These are phyloP conservation scores for Aureobasidium sp. DNA, from an alignment of 2,329 filamentous ascomycete genomes.

Conservation along the genomic window DNA sequence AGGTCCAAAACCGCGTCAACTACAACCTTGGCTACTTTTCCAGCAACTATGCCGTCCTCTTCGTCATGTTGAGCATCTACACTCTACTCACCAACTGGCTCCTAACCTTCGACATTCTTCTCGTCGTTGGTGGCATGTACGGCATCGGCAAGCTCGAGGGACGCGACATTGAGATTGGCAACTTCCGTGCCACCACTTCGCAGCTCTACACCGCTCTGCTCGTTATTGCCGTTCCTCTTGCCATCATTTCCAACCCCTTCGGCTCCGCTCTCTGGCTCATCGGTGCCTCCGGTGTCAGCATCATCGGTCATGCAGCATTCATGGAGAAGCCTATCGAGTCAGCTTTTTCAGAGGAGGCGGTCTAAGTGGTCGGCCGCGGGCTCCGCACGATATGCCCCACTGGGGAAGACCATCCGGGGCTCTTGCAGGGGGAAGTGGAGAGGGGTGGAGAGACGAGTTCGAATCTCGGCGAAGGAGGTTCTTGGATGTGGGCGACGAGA, in stretches of 20 bases:
- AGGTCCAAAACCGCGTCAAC: conserved; percentile 87
- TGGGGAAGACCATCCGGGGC: conserved; percentile 98
- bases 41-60: conserved; percentile 94
- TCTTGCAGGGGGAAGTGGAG: conserved; percentile 30
- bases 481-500: conserved; percentile 58
- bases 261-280: conserved; percentile 88
- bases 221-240: conserved; percentile 74
- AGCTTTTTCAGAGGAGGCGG: conserved; percentile 99
- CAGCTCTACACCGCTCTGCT: conserved; percentile 90
- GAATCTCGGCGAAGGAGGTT: conserved; percentile 46
- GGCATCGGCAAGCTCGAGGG: conserved; percentile 86
- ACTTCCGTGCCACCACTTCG: conserved; percentile 74
- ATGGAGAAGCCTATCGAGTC: conserved; percentile 99
- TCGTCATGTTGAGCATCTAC: conserved; percentile 94
- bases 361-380: conserved; percentile 99
- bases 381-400: conserved; percentile 78
- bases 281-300: conserved; percentile 87
- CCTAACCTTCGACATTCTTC: conserved; percentile 85
- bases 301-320: conserved; percentile 88
- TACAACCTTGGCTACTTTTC: conserved; percentile 97
- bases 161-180: conserved; percentile 78
- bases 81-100: conserved; percentile 79
- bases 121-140: conserved; percentile 81
- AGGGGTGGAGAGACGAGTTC: conserved; percentile 54
- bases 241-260: conserved; percentile 78